phyloP scores from a whole-genome alignment of 495 filamentous ascomycete genomes.

The Penicillium robsamsonii region DNA sequence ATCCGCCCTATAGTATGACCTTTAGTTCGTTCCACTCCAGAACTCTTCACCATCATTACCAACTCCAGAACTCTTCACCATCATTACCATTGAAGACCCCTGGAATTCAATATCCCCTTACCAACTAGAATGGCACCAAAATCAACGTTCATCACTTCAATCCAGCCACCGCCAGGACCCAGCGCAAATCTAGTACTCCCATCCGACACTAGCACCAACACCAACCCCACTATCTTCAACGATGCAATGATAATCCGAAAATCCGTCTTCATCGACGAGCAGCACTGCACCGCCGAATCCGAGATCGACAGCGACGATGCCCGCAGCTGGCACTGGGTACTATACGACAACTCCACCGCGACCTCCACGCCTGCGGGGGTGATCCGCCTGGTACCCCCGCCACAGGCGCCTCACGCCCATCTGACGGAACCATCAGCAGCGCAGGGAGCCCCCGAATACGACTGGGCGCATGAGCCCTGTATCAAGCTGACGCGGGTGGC shows the following conservation, averaged over 20 bases:
- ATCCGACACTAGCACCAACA: slow-evolving; percentile 17
- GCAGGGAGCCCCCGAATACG: slow-evolving; percentile 11
- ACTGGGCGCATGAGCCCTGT: slow-evolving; percentile 61
- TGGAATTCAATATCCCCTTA: background rate
- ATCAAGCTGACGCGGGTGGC: slow-evolving; percentile 78
- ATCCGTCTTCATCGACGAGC: slow-evolving; percentile 75
- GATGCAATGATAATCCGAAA: slow-evolving; percentile 78
- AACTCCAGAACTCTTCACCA: background rate
- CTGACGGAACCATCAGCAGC: slow-evolving; percentile 18
- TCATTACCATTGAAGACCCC: background rate
- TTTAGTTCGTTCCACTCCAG: background rate
- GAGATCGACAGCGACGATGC: slow-evolving; percentile 81
- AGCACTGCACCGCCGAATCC: slow-evolving; percentile 59
- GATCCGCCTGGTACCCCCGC: slow-evolving; percentile 76
- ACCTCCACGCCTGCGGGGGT: slow-evolving; percentile 54
- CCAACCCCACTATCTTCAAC: slow-evolving; percentile 58
- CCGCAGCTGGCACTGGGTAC: slow-evolving; percentile 78
- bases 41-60: slow-evolving; percentile 2
- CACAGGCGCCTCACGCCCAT: slow-evolving; percentile 59
- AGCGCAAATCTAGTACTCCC: slow-evolving; percentile 23
- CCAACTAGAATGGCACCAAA: slow-evolving; percentile 4
- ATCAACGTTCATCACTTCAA: slow-evolving; percentile 17
- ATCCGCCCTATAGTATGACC: background rate
- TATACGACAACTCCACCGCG: slow-evolving; percentile 44
- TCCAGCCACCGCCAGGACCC: slow-evolving; percentile 28